Conservation (phyloP, 2,329 filamentous ascomycete species). For the Leptographium flavum region DNA sequence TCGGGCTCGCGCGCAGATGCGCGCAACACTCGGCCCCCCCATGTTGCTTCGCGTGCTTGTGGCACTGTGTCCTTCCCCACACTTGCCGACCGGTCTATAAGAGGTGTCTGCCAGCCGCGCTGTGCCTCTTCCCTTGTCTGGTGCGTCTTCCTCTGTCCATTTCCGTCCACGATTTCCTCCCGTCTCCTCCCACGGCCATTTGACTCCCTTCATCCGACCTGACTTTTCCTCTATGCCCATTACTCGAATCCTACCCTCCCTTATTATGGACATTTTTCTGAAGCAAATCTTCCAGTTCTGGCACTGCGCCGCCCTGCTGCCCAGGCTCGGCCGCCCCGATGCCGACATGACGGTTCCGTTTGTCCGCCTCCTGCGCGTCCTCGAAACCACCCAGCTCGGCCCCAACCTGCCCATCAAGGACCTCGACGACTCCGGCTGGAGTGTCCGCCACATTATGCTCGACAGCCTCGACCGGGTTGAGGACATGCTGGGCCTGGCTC, state of each 20-base stretch:
- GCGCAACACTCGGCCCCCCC: too few species aligned
- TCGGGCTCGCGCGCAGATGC: too few species aligned
- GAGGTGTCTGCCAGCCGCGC: too few species aligned
- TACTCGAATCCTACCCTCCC: background rate
- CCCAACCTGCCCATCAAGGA: background rate
- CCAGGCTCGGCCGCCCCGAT: slow-evolving; percentile 4
- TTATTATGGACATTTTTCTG: slow-evolving; percentile 1
- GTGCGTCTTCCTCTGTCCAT: too few species aligned
- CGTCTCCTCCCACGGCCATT: background rate
- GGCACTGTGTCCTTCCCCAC: too few species aligned
- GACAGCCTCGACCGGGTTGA: slow-evolving; percentile 8
- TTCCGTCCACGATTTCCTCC: too few species aligned
- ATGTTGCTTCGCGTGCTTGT: too few species aligned
- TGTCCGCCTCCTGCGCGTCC: slow-evolving; percentile 4
- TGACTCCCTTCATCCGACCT: background rate
- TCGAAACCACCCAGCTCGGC: slow-evolving; percentile 1
- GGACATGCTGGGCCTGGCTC: background rate
- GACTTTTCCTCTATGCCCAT: background rate
- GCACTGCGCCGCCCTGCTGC: slow-evolving; percentile 7
- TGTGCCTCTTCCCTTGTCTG: too few species aligned
- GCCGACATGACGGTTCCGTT: background rate
- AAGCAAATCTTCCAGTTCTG: slow-evolving; percentile 8
- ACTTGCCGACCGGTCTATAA: too few species aligned
- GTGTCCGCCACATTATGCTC: slow-evolving; percentile 6
- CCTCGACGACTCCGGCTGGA: slow-evolving; percentile 4